These are phyloP conservation scores for Tetracladium maxilliforme DNA, from an alignment of 2,329 filamentous ascomycete genomes.

Conservation along the genomic window DNA sequence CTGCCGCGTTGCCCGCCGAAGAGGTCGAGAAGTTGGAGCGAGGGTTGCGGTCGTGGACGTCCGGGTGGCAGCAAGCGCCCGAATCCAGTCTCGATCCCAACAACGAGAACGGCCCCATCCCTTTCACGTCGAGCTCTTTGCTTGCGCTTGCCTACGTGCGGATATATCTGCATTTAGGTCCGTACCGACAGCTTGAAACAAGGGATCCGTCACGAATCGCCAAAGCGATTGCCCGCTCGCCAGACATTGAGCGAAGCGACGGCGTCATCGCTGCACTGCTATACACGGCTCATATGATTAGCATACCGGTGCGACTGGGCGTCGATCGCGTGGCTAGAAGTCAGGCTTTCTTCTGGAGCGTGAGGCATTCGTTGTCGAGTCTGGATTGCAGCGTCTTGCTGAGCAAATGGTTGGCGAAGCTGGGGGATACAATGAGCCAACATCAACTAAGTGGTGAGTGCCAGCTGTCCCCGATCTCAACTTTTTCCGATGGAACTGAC, in stretches of 20 bases:
- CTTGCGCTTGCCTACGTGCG: constrained; percentile 29
- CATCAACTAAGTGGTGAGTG: too few species aligned
- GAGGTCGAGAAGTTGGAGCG: constrained; percentile 41
- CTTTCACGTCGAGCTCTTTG: constrained; percentile 35
- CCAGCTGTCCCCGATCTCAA: too few species aligned
- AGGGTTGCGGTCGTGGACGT: constrained; percentile 41
- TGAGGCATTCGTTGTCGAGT: constrained; percentile 37
- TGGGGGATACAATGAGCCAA: too few species aligned
- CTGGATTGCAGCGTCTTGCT: constrained; percentile 38
- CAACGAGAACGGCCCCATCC: constrained; percentile 42
- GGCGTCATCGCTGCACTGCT: constrained; percentile 31
- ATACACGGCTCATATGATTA: constrained; percentile 37
- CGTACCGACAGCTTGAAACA: constrained; percentile 24
- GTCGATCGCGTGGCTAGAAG: constrained; percentile 37
- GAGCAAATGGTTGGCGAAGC: constrained; percentile 37
- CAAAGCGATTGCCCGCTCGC: constrained; percentile 18
- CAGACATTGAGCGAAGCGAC: constrained; percentile 28
- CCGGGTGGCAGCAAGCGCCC: constrained; percentile 33
- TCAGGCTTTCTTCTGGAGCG: constrained; percentile 40
- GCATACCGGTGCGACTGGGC: constrained; percentile 37
- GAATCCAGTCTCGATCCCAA: constrained; percentile 26
- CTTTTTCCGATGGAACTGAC: too few species aligned
- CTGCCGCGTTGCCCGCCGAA: constrained; percentile 23
- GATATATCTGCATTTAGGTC: constrained; percentile 27
- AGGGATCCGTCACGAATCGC: constrained; percentile 25